Conservation (phyloP, 164 flowering plant species). For the Vitis rupestris region DNA sequence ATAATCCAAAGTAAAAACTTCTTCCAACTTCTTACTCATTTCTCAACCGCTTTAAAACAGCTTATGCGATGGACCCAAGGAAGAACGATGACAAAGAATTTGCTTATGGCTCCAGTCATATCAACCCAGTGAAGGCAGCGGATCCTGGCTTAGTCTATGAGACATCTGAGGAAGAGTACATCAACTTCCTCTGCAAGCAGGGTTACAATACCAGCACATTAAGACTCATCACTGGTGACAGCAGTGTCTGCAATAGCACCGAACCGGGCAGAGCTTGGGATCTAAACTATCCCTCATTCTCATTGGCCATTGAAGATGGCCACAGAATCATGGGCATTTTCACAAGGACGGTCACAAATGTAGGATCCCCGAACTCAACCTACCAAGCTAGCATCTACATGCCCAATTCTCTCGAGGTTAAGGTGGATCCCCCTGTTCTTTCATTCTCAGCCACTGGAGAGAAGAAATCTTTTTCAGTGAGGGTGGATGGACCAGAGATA, state of each 20-base stretch:
- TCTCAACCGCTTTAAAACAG: not conserved
- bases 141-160: slow-evolving; percentile 30
- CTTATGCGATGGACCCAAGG: slow-evolving; percentile 20
- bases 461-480: slow-evolving; percentile 3
- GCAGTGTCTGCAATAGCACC: slow-evolving; percentile 1
- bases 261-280: slow-evolving; percentile 5
- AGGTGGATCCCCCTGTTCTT: slow-evolving; percentile 5
- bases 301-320: slow-evolving; percentile 3
- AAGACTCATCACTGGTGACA: slow-evolving; percentile 3
- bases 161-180: slow-evolving; percentile 18
- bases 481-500: not conserved
- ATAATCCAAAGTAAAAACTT: not conserved
- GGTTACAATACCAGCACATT: slow-evolving; percentile 7
- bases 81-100: slow-evolving; percentile 19
- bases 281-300: slow-evolving; percentile 11
- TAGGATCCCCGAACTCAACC: slow-evolving; percentile 9
- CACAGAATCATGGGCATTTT: slow-evolving; percentile 5
- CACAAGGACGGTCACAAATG: slow-evolving; percentile 10
- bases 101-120: slow-evolving; percentile 28
- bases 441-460: slow-evolving; percentile 5
- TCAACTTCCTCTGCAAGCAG: slow-evolving; percentile 19
- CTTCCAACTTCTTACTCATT: not conserved
- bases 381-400: not conserved
- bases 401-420: not conserved
- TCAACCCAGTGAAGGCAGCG: slow-evolving; percentile 22